Evolutionary conservation across 2,329 filamentous ascomycete genomes (phyloP), one percentile per base, ranked within the genome.

Genomic region (Pezicula carpinea): DNA sequence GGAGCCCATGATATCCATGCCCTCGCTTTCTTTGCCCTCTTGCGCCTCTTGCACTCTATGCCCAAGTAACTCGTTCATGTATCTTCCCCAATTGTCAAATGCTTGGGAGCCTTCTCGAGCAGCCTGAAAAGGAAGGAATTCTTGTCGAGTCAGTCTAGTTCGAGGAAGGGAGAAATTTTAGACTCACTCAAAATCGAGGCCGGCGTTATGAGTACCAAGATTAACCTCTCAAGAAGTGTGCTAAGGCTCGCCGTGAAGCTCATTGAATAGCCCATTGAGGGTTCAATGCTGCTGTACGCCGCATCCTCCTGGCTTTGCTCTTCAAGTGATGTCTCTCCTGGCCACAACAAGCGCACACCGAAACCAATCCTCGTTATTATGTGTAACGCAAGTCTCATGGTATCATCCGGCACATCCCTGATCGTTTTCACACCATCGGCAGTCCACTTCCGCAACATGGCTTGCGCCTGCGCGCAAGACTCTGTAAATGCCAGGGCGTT

Each of bases 361-460:
- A 91, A 91, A 0, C 87, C 87, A 46, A 88, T 84, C 51, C 80
- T 80, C 52, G 82, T 79, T 55, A 82, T 82, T 38, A 82, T 72
- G 56, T 80, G 74, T 38, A 82, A 61, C 45, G 74, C 75, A 51
- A 81, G 63, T 43, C 74, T 70, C 81, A 88, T 89, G 1, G 83
- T 82, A 55, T 89, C 85, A 19, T 72, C 68, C 34, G 83, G 79
- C 2, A 77, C 68, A 5, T 80, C 75, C 32, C 67, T 65, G 19
- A 89, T 70, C 0, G 79, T 79, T 34, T 62, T 65, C 49, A 66
- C 66, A 29, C 69, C 63, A 4, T 64, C 57, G 1, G 68, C 70
- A 5, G 76, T 66, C 81, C 83, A 87, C 40, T 73, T 70, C 31
- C 66, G 62, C 23, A 87, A 58, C 76, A 88, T 76, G 11, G 75